These are phyloP conservation scores for Chalciporus sphaerocephalus DNA, from an alignment of 768 basidiomycete species.

Conservation along the genomic window DNA sequence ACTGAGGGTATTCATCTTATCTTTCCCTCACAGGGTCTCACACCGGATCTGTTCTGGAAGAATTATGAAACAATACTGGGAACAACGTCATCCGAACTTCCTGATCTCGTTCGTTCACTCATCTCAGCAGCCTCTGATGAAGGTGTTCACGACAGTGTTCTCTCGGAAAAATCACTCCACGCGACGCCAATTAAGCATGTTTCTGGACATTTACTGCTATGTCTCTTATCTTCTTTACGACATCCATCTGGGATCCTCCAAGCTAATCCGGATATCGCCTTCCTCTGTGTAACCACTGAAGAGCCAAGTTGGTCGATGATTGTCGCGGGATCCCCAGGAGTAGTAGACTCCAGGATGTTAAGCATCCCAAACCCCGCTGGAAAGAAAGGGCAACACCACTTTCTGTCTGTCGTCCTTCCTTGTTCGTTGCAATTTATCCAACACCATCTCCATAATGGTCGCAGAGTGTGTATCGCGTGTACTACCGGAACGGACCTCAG, in stretches of 20 bases:
- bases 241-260: slow-evolving; percentile 1
- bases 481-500: slow-evolving; percentile 57
- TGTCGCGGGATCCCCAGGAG: neutral
- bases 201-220: slow-evolving; percentile 41
- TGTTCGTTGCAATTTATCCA: slow-evolving; percentile 44
- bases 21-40: slow-evolving; percentile 57
- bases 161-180: neutral
- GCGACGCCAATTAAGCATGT: slow-evolving; percentile 25
- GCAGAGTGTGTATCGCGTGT: slow-evolving; percentile 48
- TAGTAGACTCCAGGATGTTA: slow-evolving; percentile 9
- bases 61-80: slow-evolving; percentile 47
- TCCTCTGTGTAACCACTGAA: slow-evolving; percentile 14
- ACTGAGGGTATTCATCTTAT: neutral
- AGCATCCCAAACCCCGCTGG: slow-evolving; percentile 35
- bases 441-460: slow-evolving; percentile 33
- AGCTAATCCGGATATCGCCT: slow-evolving; percentile 5
- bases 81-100: slow-evolving; percentile 46
- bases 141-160: neutral
- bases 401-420: slow-evolving; percentile 49
- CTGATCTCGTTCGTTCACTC: slow-evolving; percentile 24
- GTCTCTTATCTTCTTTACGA: slow-evolving; percentile 29
- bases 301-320: neutral
- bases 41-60: slow-evolving; percentile 67
- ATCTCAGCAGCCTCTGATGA: slow-evolving; percentile 1
- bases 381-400: slow-evolving; percentile 51